Evolutionary conservation across 1,284 basidiomycete genomes (phyloP), one percentile per base, ranked within the genome.

Genomic region (Ceratobasidium sp.): DNA sequence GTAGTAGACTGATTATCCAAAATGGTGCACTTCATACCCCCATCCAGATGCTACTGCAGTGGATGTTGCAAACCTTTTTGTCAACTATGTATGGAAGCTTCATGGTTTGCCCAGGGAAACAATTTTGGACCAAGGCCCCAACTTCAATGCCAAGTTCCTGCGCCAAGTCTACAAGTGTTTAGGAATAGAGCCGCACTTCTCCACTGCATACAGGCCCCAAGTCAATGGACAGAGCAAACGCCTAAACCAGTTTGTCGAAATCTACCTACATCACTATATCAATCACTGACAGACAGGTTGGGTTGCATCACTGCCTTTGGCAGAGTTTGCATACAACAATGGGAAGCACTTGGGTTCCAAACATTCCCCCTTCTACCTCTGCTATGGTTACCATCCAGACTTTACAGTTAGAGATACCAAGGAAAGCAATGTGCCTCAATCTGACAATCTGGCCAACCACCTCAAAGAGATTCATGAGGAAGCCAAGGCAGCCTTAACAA

Each of bases 271-370:
- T 50, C 50, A 48, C 23, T 66, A 30, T 60, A 74, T 65, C 35
- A 77, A 77, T 44, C 50, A 70, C 59, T 3, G 44, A 46, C 76
- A 77, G 48, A 62, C 27, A 33, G 67, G 70, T 27, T 77, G 76
- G 76, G 76, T 67, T 1, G 44, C 66, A 1, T 73, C 79, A 5
- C 80, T 85, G 0, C 81, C 83, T 2, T 8, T 82, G 7, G 83
- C 83, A 0, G 81, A 82, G 59, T 54, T 68, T 54, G 23, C 48
- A 20, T 68, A 52, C 48, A 54, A 68, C 33, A 52, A 68, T 52
- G 66, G 66, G 18, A 68, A 67, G 27, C 65, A 67, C 65, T 67
- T 46, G 12, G 65, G 65, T 14, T 67, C 64, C 27, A 27, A 48
- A 30, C 41, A 48, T 38, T 65, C 27, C 38, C 64, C 41, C 3